phyloP scores from a whole-genome alignment of 2,329 filamentous ascomycete species.

The Cercospora sp. region DNA sequence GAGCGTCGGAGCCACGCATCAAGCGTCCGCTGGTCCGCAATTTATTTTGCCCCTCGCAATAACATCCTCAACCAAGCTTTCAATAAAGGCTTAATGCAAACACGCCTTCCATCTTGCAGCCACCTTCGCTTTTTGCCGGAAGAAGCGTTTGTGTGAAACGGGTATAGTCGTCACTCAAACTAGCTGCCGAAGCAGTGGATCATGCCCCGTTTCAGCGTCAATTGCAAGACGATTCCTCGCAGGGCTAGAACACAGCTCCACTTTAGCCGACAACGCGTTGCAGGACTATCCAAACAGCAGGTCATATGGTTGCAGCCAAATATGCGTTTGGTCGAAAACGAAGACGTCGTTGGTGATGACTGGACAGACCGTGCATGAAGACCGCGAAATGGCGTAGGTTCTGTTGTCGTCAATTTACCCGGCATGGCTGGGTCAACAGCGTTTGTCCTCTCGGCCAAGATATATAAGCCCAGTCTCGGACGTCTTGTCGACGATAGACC shows the following conservation, averaged over 20 bases:
- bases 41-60: not conserved
- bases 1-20: not conserved
- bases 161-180: not conserved
- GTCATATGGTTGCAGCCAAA: not conserved
- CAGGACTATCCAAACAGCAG: not conserved
- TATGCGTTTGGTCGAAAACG: not conserved
- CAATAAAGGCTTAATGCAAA: not conserved
- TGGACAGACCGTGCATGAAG: not conserved
- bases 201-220: not conserved
- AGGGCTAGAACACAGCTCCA: not conserved
- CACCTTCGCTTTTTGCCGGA: not conserved
- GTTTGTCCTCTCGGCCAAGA: not conserved
- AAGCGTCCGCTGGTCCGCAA: not conserved
- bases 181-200: not conserved
- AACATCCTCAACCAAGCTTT: not conserved
- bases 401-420: not conserved
- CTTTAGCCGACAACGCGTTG: constrained; percentile 1
- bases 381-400: not conserved
- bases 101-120: not conserved
- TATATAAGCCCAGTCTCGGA: not conserved
- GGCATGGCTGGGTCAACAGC: not conserved
- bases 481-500: not conserved
- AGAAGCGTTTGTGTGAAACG: not conserved
- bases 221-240: not conserved
- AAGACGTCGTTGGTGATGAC: not conserved